phyloP scores from a whole-genome alignment of 192 early-diverging fungal species.

The Allomyces macrogynus region DNA sequence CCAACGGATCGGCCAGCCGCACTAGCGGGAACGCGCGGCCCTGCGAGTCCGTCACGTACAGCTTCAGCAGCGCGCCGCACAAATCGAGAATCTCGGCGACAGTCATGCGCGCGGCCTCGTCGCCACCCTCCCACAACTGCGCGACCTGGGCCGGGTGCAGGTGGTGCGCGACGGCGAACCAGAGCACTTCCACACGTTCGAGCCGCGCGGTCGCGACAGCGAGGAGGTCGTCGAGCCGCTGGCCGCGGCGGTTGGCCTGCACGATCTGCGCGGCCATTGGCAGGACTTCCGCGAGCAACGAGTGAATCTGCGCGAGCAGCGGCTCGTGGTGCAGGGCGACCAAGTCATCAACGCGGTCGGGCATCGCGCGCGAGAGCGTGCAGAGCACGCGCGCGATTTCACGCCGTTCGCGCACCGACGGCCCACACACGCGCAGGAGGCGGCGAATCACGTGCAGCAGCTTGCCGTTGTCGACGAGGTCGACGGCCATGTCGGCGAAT shows the following conservation, averaged over 20 bases:
- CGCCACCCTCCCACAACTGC: background rate
- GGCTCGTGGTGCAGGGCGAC: background rate
- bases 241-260: background rate
- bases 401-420: background rate
- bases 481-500: too few species aligned
- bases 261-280: background rate
- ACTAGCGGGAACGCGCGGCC: background rate
- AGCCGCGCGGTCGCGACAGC: background rate
- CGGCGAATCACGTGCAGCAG: too few species aligned
- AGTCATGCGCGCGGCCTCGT: background rate
- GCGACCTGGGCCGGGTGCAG: background rate
- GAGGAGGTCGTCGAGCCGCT: background rate
- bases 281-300: background rate
- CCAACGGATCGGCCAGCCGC: background rate
- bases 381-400: background rate
- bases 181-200: background rate
- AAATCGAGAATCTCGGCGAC: background rate
- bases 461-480: too few species aligned
- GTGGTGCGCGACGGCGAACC: background rate
- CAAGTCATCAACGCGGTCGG: background rate
- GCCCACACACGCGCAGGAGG: background rate
- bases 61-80: background rate
- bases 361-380: background rate
- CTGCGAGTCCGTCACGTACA: background rate
- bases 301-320: background rate